Evolutionary conservation across 2,329 filamentous ascomycete species (phyloP), one percentile per base, ranked within the genome.

Genomic region (Pyricularia pennisetigena): DNA sequence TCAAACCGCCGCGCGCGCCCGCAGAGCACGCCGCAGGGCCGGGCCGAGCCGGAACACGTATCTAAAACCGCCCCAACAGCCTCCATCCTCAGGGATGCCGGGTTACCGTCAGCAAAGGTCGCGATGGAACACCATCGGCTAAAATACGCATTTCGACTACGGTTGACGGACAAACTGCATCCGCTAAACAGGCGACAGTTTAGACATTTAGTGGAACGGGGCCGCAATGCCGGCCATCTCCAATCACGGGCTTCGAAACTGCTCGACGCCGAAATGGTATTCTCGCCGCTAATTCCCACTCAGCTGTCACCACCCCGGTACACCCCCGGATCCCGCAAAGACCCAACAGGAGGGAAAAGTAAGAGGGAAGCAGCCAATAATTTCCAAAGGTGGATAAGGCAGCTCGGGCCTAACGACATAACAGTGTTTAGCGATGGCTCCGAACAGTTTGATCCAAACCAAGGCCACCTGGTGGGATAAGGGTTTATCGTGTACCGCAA

Each of bases 261-360:
- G 57, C 57, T 61, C n/a, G 57, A 61, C 57, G 57, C 57, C 1
- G 57, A 61, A 61, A 26, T 26, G 26, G 57, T 61, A 10, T 61
- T 61, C 57, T 2, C 57, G 26, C 57, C 57, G 20, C 57, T 61
- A 61, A 61, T 61, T 26, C 57, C n/a, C 57, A 61, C 57, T n/a
- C 16, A 61, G 26, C 57, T 61, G 20, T 26, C 26, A n/a, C 57
- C 57, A 26, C 57, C 57, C 57, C 57, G 57, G 57, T 61, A 61
- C 57, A 61, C 57, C 57, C 57, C 59, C 59, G 59, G 59, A 29
- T 62, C 59, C 59, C 59, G 61, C 24, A 63, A 63, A 30, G 61
- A 63, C 61, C 61, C 61, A 23, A 63, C 61, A 23, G 24, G 24
- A 8, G 61, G 61, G 24, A 28, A 63, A 23, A 63, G 61, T n/a